Evolutionary conservation across 192 early-diverging fungal genomes (phyloP).

Genomic region (Entomortierella beljakovae): DNA sequence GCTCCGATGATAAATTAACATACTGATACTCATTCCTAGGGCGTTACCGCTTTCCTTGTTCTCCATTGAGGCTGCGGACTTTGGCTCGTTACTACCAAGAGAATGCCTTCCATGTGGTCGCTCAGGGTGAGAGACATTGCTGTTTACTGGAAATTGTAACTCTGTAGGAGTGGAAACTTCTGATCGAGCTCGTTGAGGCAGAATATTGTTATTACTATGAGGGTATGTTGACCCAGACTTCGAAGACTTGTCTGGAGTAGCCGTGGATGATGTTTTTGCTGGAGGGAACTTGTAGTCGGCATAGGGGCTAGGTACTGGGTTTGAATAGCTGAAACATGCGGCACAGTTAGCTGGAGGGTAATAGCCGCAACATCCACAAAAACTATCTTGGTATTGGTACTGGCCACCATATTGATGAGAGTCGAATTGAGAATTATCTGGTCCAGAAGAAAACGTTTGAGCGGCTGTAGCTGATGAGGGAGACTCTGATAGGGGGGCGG

Average conservation of each 20-base stretch:
- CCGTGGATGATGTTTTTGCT: not conserved
- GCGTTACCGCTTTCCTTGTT: not conserved
- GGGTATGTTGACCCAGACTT: not conserved
- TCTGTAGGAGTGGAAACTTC: conserved; percentile 16
- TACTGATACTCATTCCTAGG: conserved; percentile 30
- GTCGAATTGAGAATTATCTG: not conserved
- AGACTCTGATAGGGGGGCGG: not conserved
- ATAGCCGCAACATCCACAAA: not conserved
- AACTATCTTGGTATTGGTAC: not conserved
- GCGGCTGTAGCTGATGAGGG: not conserved
- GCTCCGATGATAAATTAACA: not conserved
- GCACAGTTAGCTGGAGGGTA: not conserved
- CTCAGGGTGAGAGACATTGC: not conserved
- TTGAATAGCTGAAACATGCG: not conserved
- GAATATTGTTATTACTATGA: not conserved
- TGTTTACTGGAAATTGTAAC: conserved; percentile 10
- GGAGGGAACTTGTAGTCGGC: not conserved
- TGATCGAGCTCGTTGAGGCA: not conserved
- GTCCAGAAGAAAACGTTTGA: not conserved
- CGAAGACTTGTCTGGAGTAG: not conserved
- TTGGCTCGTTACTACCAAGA: not conserved
- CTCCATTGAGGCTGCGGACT: not conserved
- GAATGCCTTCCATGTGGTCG: not conserved
- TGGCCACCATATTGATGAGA: not conserved
- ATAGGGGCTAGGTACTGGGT: not conserved